Base-by-base conservation (phyloP, 352 stramenopile species). In the Albugo laibachii region DNA sequence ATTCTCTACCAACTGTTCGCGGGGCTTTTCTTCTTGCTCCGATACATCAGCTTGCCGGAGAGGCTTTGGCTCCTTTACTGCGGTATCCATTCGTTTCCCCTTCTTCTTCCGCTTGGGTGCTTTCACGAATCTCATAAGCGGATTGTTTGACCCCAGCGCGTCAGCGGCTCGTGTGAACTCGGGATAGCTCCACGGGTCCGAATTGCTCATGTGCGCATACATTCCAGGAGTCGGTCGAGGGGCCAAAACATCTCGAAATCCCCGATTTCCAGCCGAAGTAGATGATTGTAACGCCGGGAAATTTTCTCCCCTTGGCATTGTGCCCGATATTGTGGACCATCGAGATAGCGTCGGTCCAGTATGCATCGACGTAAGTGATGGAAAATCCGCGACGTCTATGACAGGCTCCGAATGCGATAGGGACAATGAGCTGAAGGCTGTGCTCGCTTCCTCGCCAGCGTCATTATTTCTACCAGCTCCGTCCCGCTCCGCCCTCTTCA, bases 341-440 rank as follows among this genome's bases (percentile, higher is more conserved):
- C 24, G 24, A 31, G 24, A 59, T 2, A 65, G 68, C 0, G 55
- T 43, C 3, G 61, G 50, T 15, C 45, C 40, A 16, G 15, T 2
- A 18, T 48, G 47, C 40, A 57, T 48, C 48, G 57, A 52, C 4
- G 63, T 74, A 15, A 91, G 65, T 47, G 78, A 86, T 38, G 78
- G 78, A 46, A 91, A 91, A 49, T 91, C 78, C 0, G 78, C 78
- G 10, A 91, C 78, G 50, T 85, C 86, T 57, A 91, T 91, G 36
- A 18, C 43, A 52, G 3, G 18, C 0, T 42, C 38, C 10, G 57
- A 57, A 35, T 55, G 63, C 4, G 53, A 79, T 75, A 34, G 65
- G 57, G 11, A 69, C 62, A 18, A 66, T 60, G 36, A 76, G 61
- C 50, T 80, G 57, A 53, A 66, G 80, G 18, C 67, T 59, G 18